phyloP scores from a whole-genome alignment of 2,329 filamentous ascomycete species.

The Phaeophleospora eucalypticola region DNA sequence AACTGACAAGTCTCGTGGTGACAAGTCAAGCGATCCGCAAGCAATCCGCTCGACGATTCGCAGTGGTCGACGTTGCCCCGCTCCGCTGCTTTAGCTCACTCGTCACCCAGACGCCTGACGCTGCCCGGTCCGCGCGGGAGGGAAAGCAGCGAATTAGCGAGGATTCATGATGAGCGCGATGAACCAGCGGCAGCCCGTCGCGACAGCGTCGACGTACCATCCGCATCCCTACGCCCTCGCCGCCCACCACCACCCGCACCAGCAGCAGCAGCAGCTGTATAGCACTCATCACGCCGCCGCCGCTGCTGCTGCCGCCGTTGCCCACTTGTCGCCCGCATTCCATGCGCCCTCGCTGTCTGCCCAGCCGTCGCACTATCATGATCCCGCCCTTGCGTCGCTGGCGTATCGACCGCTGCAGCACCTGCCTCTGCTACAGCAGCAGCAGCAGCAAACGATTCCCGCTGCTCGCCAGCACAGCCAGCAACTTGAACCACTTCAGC shows the following conservation, averaged over 20 bases:
- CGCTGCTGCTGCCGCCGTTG: slow-evolving; percentile 8
- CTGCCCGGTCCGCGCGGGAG: too few relatives aligned
- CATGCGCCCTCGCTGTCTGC: neutral
- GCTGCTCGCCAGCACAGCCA: too few relatives aligned
- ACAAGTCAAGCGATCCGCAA: slow-evolving; percentile 2
- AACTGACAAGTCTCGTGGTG: slow-evolving; percentile 1
- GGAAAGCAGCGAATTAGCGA: too few relatives aligned
- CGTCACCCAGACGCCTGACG: slow-evolving; percentile 21
- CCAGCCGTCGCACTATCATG: slow-evolving; percentile 25
- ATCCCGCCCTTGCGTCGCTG: slow-evolving; percentile 35
- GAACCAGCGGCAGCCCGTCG: slow-evolving; percentile 26
- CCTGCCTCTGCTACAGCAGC: slow-evolving; percentile 36
- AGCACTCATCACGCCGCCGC: slow-evolving; percentile 13
- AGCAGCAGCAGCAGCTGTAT: slow-evolving; percentile 15
- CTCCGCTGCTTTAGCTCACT: slow-evolving; percentile 27
- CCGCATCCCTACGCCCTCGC: neutral
- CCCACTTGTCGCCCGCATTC: slow-evolving; percentile 13
- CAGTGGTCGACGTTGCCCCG: slow-evolving; percentile 23
- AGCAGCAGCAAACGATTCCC: neutral
- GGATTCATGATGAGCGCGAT: too few relatives aligned
- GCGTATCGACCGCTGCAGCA: slow-evolving; percentile 35
- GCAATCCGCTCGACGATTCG: slow-evolving; percentile 1
- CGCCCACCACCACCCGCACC: slow-evolving; percentile 11
- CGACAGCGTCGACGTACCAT: slow-evolving; percentile 22
- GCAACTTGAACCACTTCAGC: slow-evolving; percentile 18